Conservation (phyloP, 192 early-diverging fungal genomes). For the Backusella psychrophila region DNA sequence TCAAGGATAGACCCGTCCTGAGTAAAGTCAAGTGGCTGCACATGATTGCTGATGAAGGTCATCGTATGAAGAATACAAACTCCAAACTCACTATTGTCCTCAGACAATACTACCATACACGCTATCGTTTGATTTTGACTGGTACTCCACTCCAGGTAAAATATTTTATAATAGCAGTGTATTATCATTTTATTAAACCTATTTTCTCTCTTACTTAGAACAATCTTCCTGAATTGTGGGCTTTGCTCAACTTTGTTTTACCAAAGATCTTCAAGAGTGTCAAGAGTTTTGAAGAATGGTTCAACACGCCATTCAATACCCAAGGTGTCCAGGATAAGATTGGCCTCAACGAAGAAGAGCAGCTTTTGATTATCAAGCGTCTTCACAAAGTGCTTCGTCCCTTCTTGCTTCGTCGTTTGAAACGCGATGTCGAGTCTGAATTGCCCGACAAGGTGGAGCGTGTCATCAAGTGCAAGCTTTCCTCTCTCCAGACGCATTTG, state of each 20-base stretch:
- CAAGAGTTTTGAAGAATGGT: slow-evolving; percentile 99
- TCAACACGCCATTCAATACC: slow-evolving; percentile 91
- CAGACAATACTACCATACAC: slow-evolving; percentile 83
- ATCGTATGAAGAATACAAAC: slow-evolving; percentile 96
- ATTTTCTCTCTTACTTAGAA: slow-evolving; percentile 51
- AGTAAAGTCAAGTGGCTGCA: slow-evolving; percentile 95
- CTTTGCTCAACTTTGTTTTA: slow-evolving; percentile 92
- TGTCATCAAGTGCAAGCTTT: slow-evolving; percentile 90
- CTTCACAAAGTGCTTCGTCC: slow-evolving; percentile 96
- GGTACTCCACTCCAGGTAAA: slow-evolving; percentile 94
- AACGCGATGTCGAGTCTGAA: slow-evolving; percentile 98
- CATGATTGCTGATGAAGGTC: slow-evolving; percentile 99
- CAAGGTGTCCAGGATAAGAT: slow-evolving; percentile 83
- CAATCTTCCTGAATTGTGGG: slow-evolving; percentile 97
- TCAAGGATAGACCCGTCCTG: slow-evolving; percentile 86
- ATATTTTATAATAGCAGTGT: background rate
- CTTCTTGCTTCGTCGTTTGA: slow-evolving; percentile 93
- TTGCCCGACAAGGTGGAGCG: slow-evolving; percentile 96
- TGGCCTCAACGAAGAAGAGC: slow-evolving; percentile 97
- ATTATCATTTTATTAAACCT: background rate
- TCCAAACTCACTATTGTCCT: slow-evolving; percentile 85
- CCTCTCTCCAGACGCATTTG: slow-evolving; percentile 78
- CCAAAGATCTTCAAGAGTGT: slow-evolving; percentile 97
- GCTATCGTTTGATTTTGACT: slow-evolving; percentile 94
- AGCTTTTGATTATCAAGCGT: slow-evolving; percentile 91